These are phyloP conservation scores for Ehretia macrophylla DNA, from an alignment of 257 asterid species.

Conservation along the genomic window DNA sequence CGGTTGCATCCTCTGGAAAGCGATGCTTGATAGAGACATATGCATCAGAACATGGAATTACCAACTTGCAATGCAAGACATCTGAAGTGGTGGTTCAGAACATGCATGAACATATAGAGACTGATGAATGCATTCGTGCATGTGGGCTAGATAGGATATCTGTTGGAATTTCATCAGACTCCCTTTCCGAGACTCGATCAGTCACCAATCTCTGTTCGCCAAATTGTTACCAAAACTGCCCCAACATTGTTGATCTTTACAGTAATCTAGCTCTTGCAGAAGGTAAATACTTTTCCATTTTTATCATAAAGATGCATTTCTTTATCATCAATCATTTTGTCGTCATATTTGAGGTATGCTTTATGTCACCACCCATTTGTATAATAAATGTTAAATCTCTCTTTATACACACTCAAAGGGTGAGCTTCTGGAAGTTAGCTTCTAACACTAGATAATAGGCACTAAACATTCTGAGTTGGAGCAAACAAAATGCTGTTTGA, in stretches of 20 bases:
- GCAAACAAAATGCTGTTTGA: too few species aligned
- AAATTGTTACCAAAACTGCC: conserved; percentile 53
- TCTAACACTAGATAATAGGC: too few species aligned
- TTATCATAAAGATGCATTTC: not conserved
- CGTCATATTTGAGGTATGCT: too few species aligned
- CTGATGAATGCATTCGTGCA: conserved; percentile 49
- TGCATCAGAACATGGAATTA: conserved; percentile 21
- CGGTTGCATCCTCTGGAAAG: conserved; percentile 64
- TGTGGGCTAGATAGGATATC: conserved; percentile 57
- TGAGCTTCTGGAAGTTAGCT: too few species aligned
- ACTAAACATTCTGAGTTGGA: too few species aligned
- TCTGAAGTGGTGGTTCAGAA: conserved; percentile 55
- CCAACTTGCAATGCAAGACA: conserved; percentile 49
- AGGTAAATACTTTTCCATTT: conserved; percentile 29
- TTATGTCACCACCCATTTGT: too few species aligned
- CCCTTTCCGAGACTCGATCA: conserved; percentile 49
- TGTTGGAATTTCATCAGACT: conserved; percentile 81
- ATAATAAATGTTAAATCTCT: too few species aligned
- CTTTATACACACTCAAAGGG: too few species aligned
- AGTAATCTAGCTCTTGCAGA: conserved; percentile 74
- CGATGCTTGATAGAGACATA: conserved; percentile 64
- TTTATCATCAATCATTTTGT: too few species aligned
- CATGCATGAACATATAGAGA: conserved; percentile 54
- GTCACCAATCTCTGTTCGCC: conserved; percentile 59
- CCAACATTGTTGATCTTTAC: conserved; percentile 71